Evolutionary conservation across 2,329 filamentous ascomycete genomes (phyloP), one percentile per base, ranked within the genome.

Genomic region (Ramularia endophylla): DNA sequence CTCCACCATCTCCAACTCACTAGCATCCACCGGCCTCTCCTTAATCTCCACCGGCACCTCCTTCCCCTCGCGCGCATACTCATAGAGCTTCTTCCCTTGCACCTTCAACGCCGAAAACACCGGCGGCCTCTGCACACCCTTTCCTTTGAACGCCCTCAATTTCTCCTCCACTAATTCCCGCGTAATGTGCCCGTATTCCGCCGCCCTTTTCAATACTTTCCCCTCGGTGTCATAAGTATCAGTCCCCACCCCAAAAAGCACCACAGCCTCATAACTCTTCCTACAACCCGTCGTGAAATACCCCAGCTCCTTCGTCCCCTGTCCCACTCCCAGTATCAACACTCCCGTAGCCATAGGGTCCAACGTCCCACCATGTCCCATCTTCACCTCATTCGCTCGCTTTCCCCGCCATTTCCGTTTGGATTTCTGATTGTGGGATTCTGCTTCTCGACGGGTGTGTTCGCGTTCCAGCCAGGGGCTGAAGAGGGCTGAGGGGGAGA

Each of bases 321-420:
- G 80, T 27, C 90, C 92, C 38, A 95, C 74, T 41, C 90, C 92
- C 5, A 92, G 73, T 49, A 97, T 88, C 36, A 98, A 75, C 17
- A 98, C 86, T 33, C 92, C 92, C 1, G 89, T 95, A 7, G 92
- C 92, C 56, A 95, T 75, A 18, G 92, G 92, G 60, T 98, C 92
- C 13, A 98, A 76, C 2, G 92, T 98, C 31, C 92, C 92, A 46
- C 92, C 92, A 67, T 98, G 92, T 25, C 92, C 92, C 58, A 97
- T 85, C 71, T 97, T 98, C 54, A 97, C 83, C 48, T 86, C 78
- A 4, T 82, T 62, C 1, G 75, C 78, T 48, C 74, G 72, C 34
- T 66, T 67, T 49, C 69, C 68, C 18, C 49, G 44, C 75, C 51
- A 35, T 34, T 43, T 51, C 1, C 67, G 65, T 46, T 81, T 76